Conservation (phyloP, 192 early-diverging fungal species). For the Coemansia sp. region DNA sequence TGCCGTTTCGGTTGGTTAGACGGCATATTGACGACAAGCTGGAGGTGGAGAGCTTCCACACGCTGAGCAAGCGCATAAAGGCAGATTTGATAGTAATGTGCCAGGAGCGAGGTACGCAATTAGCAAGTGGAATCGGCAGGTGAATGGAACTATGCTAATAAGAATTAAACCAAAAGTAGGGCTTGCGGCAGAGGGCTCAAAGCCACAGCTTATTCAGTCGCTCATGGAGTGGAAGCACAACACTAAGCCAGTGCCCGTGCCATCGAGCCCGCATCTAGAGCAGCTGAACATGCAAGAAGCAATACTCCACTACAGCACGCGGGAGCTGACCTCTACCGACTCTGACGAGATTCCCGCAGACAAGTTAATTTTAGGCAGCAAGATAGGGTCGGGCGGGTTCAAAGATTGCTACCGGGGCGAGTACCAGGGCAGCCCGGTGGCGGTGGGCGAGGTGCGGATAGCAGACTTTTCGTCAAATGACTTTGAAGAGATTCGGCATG, state of each 20-base stretch:
- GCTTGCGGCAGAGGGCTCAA: conserved; percentile 64
- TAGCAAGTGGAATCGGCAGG: neutral
- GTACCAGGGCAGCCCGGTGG: conserved; percentile 65
- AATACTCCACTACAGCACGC: conserved; percentile 46
- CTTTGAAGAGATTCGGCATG: conserved; percentile 71
- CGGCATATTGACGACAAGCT: conserved; percentile 62
- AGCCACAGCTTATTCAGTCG: conserved; percentile 58
- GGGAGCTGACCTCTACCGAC: conserved; percentile 40
- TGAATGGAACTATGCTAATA: neutral
- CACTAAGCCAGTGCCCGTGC: conserved; percentile 65
- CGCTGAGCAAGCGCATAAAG: conserved; percentile 63
- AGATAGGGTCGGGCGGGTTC: conserved; percentile 74
- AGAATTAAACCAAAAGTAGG: conserved; percentile 31
- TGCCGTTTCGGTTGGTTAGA: conserved; percentile 59
- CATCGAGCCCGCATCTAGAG: conserved; percentile 65
- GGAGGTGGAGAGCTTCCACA: conserved; percentile 58
- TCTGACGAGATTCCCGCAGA: conserved; percentile 64
- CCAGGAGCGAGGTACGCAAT: conserved; percentile 64
- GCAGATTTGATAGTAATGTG: conserved; percentile 72
- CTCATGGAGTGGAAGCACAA: conserved; percentile 69
- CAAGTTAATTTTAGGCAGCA: conserved; percentile 60
- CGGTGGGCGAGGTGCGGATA: conserved; percentile 69
- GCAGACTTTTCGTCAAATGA: conserved; percentile 68
- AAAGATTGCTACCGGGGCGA: conserved; percentile 74
- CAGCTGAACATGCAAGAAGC: conserved; percentile 51